A percentile compares a stretch with the other conserved stretches of the same genome.
Evolutionary conservation across 2,329 filamentous ascomycete genomes (phyloP).

Genomic region (Madurella fahalii): DNA sequence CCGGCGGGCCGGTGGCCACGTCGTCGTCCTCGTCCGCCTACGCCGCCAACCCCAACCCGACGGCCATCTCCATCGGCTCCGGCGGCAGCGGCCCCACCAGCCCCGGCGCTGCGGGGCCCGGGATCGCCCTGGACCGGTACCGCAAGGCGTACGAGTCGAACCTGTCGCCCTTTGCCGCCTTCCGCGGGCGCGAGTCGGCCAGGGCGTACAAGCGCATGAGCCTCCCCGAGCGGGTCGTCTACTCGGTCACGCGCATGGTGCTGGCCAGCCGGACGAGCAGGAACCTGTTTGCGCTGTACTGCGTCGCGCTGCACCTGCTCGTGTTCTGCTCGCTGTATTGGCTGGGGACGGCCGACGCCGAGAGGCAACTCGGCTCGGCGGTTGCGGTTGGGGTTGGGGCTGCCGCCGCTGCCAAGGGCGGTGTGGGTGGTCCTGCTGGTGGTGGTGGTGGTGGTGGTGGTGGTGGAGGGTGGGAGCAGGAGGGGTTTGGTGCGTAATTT

Average conservation of each 20-base stretch:
- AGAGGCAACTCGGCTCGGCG: conserved; percentile 50
- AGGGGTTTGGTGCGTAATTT: conserved; percentile 47
- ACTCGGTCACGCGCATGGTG: conserved; percentile 86
- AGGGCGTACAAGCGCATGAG: conserved; percentile 92
- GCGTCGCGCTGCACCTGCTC: conserved; percentile 79
- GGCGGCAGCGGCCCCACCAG: conserved; percentile 44
- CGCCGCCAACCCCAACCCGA: conserved; percentile 68
- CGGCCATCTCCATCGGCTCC: conserved; percentile 60
- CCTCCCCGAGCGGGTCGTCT: conserved; percentile 82
- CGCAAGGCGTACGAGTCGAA: conserved; percentile 90
- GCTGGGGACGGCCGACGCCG: conserved; percentile 66
- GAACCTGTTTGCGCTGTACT: conserved; percentile 91
- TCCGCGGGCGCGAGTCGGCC: conserved; percentile 87
- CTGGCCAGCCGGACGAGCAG: conserved; percentile 84
- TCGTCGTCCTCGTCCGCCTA: conserved; percentile 63
- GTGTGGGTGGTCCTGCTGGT: conserved; percentile 33
- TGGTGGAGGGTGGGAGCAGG: conserved; percentile 56
- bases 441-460: conserved; percentile 30
- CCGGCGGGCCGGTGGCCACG: conserved; percentile 46
- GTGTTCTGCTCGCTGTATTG: conserved; percentile 85
- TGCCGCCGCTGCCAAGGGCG: conserved; percentile 40
- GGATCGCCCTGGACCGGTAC: conserved; percentile 76
- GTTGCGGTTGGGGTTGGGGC: conserved; percentile 47
- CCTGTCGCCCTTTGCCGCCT: conserved; percentile 92
- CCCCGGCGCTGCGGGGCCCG: conserved; percentile 26